These are phyloP conservation scores for Cytospora chrysosperma DNA, from an alignment of 2,329 filamentous ascomycete genomes.

Conservation along the genomic window DNA sequence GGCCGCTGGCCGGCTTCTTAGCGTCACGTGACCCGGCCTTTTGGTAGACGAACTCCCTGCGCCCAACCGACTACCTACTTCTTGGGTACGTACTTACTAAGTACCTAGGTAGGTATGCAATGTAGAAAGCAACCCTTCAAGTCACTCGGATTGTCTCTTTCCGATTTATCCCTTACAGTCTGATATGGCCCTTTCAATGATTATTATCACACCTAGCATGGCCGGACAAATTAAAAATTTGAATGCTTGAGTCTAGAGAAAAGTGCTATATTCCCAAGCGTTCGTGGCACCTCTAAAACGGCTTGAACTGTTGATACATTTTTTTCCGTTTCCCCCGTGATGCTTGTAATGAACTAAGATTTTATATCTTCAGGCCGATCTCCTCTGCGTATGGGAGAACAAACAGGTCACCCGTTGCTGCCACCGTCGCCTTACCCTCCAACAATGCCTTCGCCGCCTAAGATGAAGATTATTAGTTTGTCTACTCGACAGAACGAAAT, in stretches of 20 bases:
- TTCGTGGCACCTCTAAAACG: slow-evolving; percentile 39
- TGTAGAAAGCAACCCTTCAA: too few relatives aligned
- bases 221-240: slow-evolving; percentile 17
- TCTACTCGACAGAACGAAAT: neutral
- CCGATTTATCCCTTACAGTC: too few relatives aligned
- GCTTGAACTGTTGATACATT: slow-evolving; percentile 45
- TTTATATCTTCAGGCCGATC: slow-evolving; percentile 91
- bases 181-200: neutral
- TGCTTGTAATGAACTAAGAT: slow-evolving; percentile 22
- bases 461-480: slow-evolving; percentile 32
- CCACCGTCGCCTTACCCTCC: slow-evolving; percentile 84
- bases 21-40: slow-evolving; percentile 15
- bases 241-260: slow-evolving; percentile 38
- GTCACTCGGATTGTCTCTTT: neutral
- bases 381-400: slow-evolving; percentile 91
- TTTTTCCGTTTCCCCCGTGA: slow-evolving; percentile 28
- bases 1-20: slow-evolving; percentile 6
- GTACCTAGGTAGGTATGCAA: too few relatives aligned
- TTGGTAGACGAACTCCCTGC: neutral
- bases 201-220: neutral
- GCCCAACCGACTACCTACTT: too few relatives aligned
- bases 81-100: too few relatives aligned
- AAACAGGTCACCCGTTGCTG: slow-evolving; percentile 87
- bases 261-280: slow-evolving; percentile 47
- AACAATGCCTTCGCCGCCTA: slow-evolving; percentile 87